Base-by-base conservation (phyloP, 129 eudicot species). In the Chrysanthemum makinoi region DNA sequence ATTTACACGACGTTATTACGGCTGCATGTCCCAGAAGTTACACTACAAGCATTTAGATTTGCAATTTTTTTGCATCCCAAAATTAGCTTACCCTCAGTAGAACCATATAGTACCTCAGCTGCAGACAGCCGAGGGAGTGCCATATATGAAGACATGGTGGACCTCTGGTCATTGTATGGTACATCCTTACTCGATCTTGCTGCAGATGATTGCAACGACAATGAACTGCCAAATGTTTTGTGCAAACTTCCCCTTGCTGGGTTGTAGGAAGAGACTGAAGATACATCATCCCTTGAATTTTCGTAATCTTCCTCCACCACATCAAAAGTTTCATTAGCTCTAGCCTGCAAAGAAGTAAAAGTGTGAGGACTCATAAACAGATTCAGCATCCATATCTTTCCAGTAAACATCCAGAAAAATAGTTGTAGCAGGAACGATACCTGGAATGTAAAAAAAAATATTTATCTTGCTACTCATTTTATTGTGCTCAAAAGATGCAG, bases 241-340 rank as follows among this genome's bases (percentile, higher is more conserved):
- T 80, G 89, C 44, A 89, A 35, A 70, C 88, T 87, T 60, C 86
- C 93, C 73, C 79, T 84, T 66, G 83, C 68, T 22, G 82, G 87
- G 75, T 89, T 94, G 76, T 72, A 87, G 77, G 99, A 94, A 77
- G 99, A 94, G 62, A 94, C 91, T 53, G 99, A 94, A 63, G 86
- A 94, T 18, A 86, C 67, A 44, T 94, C 99, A 72, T 94, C 99
- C 75, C 87, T 83, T 54, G 82, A 80, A 80, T 96, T 94, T 35
- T 87, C 99, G 68, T 94, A 84, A 52, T 87, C 97, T 61, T 90
- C 99, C 79, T 87, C 99, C 59, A 76, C 80, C 68, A 89, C 99
- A 81, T 94, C 99, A 79, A 75, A 80, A 64, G 81, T 77, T 77
- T 94, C 99, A 80, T 86, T 84, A 15, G 85, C 83, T 83, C 90